Base-by-base conservation (phyloP, 257 asterid species). In the Nicotiana paniculata region DNA sequence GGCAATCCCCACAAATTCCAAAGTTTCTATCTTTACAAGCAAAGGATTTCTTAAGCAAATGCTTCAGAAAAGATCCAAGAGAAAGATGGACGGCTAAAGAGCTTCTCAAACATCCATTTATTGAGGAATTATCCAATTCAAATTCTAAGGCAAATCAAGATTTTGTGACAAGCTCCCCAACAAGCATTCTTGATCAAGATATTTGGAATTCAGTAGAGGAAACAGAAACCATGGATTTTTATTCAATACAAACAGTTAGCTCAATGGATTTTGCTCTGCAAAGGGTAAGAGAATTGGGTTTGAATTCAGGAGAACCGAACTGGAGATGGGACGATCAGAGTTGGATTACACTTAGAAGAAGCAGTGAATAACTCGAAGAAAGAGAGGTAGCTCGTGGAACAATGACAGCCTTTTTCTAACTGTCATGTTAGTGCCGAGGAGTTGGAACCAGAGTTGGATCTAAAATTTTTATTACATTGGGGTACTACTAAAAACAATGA, bases 151-250 rank as follows among this genome's bases (percentile, higher is more conserved):
- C 7, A 32, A 65, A 2, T 30, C 43, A 81, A 75, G 64, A 84
- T 55, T 79, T 68, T 5, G 30, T 4, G 0, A 37, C 81, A 15
- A 81, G 59, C 16, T 93, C 97, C 13, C 97, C 97, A 24, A 91
- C 97, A 1, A 90, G 97, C 66, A 84, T 89, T 83, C 97, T 93
- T 77, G 97, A 93, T 88, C 91, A 80, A 13, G 93, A 89, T 6
- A 79, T 93, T 33, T 93, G 97, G 97, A 88, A 89, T 76, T 90
- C 93, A 26, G 79, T 85, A n/a, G 95, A 89, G 62, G 96, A 90
- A 76, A 82, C 85, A 6, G 82, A 86, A 12, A 77, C 21, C 33
- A 0, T 46, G 21, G 39, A 28, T 3, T 43, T 8, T 83, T 51
- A 4, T 55, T 61, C 37, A 30, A 48, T 61, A 85, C 30, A 0